These are phyloP conservation scores for Irpex sp. DNA, from an alignment of 1,284 basidiomycete genomes.

Conservation along the genomic window DNA sequence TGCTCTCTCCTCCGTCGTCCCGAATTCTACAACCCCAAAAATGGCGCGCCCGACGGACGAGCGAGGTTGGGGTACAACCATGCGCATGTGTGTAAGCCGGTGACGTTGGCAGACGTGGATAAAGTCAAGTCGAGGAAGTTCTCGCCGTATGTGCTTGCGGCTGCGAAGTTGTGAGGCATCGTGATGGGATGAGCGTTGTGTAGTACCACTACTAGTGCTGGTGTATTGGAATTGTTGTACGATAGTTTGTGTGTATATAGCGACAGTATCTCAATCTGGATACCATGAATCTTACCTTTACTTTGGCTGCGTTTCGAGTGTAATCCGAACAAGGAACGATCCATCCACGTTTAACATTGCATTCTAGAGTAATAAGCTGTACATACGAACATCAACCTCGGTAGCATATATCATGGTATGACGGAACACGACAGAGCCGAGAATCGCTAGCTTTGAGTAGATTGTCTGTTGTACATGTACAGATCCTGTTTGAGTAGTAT, in stretches of 20 bases:
- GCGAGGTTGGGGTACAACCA: conserved; percentile 78
- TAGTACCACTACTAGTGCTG: too few species aligned
- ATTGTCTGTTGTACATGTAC: not conserved
- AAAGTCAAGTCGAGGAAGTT: conserved; percentile 67
- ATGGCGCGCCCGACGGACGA: conserved; percentile 59
- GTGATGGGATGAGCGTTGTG: not conserved
- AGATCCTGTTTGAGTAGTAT: not conserved
- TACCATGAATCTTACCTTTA: too few species aligned
- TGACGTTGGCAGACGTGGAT: conserved; percentile 63
- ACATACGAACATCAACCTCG: too few species aligned
- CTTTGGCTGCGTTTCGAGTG: too few species aligned
- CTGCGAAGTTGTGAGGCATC: conserved; percentile 19
- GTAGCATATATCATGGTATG: too few species aligned
- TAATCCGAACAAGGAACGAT: too few species aligned
- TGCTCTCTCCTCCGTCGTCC: conserved; percentile 71
- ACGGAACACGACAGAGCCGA: too few species aligned
- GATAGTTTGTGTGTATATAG: not conserved
- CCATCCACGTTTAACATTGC: too few species aligned
- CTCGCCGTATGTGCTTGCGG: conserved; percentile 26
- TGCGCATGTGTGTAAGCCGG: conserved; percentile 58
- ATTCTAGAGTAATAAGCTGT: too few species aligned
- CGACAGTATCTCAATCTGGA: too few species aligned
- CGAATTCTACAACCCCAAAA: conserved; percentile 55
- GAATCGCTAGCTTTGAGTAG: not conserved
- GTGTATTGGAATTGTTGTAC: not conserved